phyloP scores from a whole-genome alignment of 352 stramenopile species.

The Phytophthora brassicae region DNA sequence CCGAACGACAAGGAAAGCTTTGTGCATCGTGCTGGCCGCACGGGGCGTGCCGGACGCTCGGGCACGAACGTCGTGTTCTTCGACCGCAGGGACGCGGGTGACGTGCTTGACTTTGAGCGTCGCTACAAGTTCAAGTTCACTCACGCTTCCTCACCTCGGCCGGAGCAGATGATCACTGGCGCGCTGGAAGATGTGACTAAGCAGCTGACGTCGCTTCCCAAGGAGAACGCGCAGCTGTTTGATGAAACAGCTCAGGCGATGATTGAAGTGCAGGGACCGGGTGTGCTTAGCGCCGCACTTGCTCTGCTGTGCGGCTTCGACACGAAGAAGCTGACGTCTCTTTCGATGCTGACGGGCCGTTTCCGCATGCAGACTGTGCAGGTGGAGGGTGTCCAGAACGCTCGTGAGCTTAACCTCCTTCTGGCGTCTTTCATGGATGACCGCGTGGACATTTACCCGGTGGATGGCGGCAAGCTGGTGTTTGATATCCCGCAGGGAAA shows the following conservation, averaged over 20 bases:
- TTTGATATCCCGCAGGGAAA: conserved; percentile 64
- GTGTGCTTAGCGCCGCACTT: conserved; percentile 63
- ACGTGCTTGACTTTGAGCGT: conserved; percentile 80
- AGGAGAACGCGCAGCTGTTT: conserved; percentile 52
- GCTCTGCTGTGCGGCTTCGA: conserved; percentile 80
- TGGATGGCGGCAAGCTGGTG: conserved; percentile 64
- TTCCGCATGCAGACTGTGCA: conserved; percentile 67
- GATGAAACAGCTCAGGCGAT: conserved; percentile 56
- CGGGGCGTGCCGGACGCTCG: conserved; percentile 81
- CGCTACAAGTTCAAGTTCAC: conserved; percentile 77
- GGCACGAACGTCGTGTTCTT: conserved; percentile 89
- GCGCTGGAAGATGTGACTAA: conserved; percentile 54
- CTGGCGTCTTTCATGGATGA: conserved; percentile 47
- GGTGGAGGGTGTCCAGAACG: conserved; percentile 45
- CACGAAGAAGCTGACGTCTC: conserved; percentile 55
- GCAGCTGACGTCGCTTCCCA: conserved; percentile 52
- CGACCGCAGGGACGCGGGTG: conserved; percentile 57
- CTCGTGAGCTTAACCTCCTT: conserved; percentile 52
- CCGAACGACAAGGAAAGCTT: conserved; percentile 94
- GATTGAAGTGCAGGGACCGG: conserved; percentile 55
- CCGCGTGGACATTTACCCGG: conserved; percentile 50
- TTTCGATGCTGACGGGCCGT: conserved; percentile 81
- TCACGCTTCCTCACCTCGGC: conserved; percentile 52
- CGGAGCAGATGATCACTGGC: conserved; percentile 64
- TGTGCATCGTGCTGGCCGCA: conserved; percentile 92